Evolutionary conservation across 1,284 basidiomycete species (phyloP), one percentile per base, ranked within the genome.

Genomic region (Cryptococcus sp.): DNA sequence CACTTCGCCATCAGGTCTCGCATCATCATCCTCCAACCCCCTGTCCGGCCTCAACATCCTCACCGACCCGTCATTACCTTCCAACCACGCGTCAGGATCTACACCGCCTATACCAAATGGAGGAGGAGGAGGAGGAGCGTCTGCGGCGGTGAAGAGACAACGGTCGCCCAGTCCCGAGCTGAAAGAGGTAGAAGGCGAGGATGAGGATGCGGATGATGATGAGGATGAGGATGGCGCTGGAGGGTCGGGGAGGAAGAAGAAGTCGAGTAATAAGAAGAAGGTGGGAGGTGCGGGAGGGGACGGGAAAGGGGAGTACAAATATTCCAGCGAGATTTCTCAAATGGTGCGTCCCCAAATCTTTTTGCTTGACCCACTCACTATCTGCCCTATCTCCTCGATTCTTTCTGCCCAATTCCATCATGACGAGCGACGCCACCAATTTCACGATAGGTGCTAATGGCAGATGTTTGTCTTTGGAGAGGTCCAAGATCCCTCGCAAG

Each of bases 381-480:
- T n/a, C n/a, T n/a, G n/a, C n/a, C n/a, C n/a, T n/a, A n/a, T n/a
- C n/a, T n/a, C n/a, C n/a, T n/a, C n/a, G n/a, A n/a, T n/a, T n/a
- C n/a, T n/a, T 43, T 7, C 22, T 41, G 5, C 19, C 12, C n/a
- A 42, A 34, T 23, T 48, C 26, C 26, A 26, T 31, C 16, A 18
- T 23, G 12, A 18, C 33, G 5, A 35, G 5, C 4, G 9, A 9
- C 21, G 14, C 43, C 5, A 16, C 33, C 7, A n/a, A 14, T 19
- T 40, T 10, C 4, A 28, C 40, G 10, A n/a, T n/a, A 5, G 10
- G 10, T 16, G 32, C 47, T 48, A 10, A 48, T 34, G 16, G n/a
- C 21, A 92, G 90, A 91, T 95, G 85, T 97, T 94, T 65, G 93
- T 97, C 38, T 95, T 95, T 69, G 92, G 90, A 4, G 91, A 94